Base-by-base conservation (phyloP, 768 basidiomycete genomes). In the Candolleomyces aberdarensis region DNA sequence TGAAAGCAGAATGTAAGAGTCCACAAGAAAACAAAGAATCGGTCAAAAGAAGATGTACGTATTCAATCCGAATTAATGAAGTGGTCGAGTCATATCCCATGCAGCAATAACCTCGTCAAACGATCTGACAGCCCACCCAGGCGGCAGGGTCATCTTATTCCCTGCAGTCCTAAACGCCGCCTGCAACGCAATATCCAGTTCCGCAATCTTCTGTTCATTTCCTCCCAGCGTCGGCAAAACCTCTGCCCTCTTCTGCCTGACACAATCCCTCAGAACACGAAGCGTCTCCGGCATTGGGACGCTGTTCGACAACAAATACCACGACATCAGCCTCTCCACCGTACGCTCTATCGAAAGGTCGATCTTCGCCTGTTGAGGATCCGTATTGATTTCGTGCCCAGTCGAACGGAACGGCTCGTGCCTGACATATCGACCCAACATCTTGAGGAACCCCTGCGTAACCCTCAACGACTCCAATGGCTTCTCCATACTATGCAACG, bases 141-240 rank as follows among this genome's bases (percentile, higher is more conserved):
- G 89, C 26, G 89, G 71, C 11, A 83, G 79, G 20, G 85, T 85
- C 82, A 91, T 83, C 67, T 92, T 94, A 0, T 85, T 84, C 1
- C 96, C 96, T 0, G 95, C 91, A 0, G 86, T 84, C 67, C 94
- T 90, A 62, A 97, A 70, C 9, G 97, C 93, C 68, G 96, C 91
- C 66, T 85, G 88, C 63, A 98, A 94, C 9, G 80, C 83, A 59
- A 74, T 54, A 62, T 80, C 80, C 48, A 84, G 67, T 8, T 67
- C 64, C 17, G 57, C 64, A 17, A 67, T 65, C 63, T 82, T 47
- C 8, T 15, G 44, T 9, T 36, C 26, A 47, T 57, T 22, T 8
- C n/a, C 56, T 6, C 22, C 56, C 3, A 49, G 26, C 15, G 20
- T 10, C 44, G 29, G 8, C 72, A 10, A 62, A 63, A 0, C 82